Evolutionary conservation across 305 asterid species (phyloP).

Genomic region (Caryopteris hybrid): DNA sequence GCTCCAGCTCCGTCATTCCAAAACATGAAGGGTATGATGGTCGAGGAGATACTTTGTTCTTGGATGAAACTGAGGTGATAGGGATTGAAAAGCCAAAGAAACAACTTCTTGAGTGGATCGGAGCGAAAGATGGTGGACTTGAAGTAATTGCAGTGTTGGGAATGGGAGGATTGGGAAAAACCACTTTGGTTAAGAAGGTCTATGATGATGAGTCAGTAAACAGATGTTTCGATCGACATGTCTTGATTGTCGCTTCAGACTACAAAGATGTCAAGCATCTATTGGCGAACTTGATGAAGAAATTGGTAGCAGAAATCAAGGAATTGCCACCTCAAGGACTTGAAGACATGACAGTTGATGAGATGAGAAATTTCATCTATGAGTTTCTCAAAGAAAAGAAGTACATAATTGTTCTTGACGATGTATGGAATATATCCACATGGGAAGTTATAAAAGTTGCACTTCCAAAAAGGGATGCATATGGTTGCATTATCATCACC

Average conservation of each 20-base stretch:
- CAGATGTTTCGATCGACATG: neutral
- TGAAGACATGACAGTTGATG: neutral
- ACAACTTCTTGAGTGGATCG: slow-evolving; percentile 24
- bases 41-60: slow-evolving; percentile 23
- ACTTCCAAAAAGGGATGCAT: slow-evolving; percentile 11
- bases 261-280: neutral
- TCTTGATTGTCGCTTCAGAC: slow-evolving; percentile 7
- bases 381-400: slow-evolving; percentile 1
- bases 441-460: slow-evolving; percentile 20
- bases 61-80: slow-evolving; percentile 31
- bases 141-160: slow-evolving; percentile 26
- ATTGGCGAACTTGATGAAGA: neutral
- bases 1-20: neutral
- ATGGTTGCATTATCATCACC: slow-evolving; percentile 22
- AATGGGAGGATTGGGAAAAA: slow-evolving; percentile 24
- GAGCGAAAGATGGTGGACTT: slow-evolving; percentile 3
- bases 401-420: slow-evolving; percentile 23
- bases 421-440: slow-evolving; percentile 3
- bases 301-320: slow-evolving; percentile 4
- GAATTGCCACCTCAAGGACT: neutral
- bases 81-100: slow-evolving; percentile 29
- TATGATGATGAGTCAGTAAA: slow-evolving; percentile 1
- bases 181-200: slow-evolving; percentile 16
- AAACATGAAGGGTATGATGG: neutral
- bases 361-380: neutral